Evolutionary conservation across 345 rosid genomes (phyloP), one percentile per base, ranked within the genome.

Genomic region (Sisymbrium irio): DNA sequence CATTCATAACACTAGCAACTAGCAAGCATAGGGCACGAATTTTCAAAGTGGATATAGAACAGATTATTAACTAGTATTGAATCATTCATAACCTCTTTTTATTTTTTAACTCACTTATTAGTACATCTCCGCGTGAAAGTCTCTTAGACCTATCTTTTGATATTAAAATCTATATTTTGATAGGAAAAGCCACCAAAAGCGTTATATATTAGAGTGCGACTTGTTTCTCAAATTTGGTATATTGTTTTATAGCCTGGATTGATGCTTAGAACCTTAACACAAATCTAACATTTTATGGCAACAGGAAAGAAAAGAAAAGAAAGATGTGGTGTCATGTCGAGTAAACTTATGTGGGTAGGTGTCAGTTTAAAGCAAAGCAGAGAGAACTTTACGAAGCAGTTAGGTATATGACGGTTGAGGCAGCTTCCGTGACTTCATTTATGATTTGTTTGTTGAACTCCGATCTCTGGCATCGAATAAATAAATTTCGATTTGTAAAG

Each of bases 401-500:
- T 71, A 60, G 75, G 61, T 60, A 5, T n/a, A 11, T 49, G 51
- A 61, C 61, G 53, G 42, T 49, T 50, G 61, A 19, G 51, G 20
- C 68, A 49, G 32, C 50, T 17, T 71, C 8, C 32, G 75, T 71
- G 68, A 71, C 51, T 17, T 39, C 61, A 71, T 71, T 71, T 61
- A 71, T 71, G 50, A 13, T 39, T 12, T 49, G n/a, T 37, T 61
- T 61, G 41, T 49, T 47, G 4, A 69, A 59, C 49, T 58, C 65
- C 7, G 2, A n/a, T 33, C 10, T n/a, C 9, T 25, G 45, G 4
- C 55, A 13, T 56, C 54, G 9, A 30, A 42, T 37, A 59, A 18
- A 55, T 22, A 60, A 12, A 50, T 17, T 47, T 54, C 28, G 56
- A 51, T 12, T 25, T 6, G 3, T 5, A 25, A 25, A 51, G 7